Evolutionary conservation across 139 green algal genomes (phyloP).

Genomic region (Asterochloris sp.): DNA sequence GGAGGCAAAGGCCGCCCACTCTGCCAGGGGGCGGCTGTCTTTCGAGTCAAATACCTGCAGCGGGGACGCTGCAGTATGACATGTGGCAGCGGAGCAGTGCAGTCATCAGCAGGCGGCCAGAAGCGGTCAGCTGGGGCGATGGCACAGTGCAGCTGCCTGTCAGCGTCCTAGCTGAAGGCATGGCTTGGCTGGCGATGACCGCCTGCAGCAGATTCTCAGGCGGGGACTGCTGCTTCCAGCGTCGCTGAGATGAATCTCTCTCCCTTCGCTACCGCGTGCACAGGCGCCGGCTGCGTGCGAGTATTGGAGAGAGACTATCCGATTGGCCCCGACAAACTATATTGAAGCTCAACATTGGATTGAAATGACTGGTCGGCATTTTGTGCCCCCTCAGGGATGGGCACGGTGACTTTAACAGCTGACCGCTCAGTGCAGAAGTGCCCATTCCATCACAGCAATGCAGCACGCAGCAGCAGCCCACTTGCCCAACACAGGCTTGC

Average conservation of each 20-base stretch:
- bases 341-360: slow-evolving; percentile 47
- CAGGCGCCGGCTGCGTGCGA: too few relatives aligned
- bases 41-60: slow-evolving; percentile 10
- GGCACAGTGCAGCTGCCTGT: neutral
- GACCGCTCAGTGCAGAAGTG: too few relatives aligned
- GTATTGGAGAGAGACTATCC: slow-evolving; percentile 41
- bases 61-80: neutral
- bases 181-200: neutral
- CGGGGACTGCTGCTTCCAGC: too few relatives aligned
- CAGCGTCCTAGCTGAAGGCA: neutral
- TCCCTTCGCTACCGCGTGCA: too few relatives aligned
- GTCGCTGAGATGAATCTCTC: too few relatives aligned
- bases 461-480: too few relatives aligned
- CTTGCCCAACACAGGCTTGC: too few relatives aligned
- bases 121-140: neutral
- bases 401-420: too few relatives aligned
- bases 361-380: slow-evolving; percentile 39
- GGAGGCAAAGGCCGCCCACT: slow-evolving; percentile 61
- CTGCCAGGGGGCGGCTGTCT: slow-evolving; percentile 33
- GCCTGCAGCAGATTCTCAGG: too few relatives aligned
- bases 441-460: too few relatives aligned
- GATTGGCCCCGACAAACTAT: slow-evolving; percentile 39
- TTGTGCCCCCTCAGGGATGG: too few relatives aligned
- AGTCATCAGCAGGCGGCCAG: neutral
- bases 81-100: neutral